Percentiles rank a stretch among this genome's conserved stretches.
Conservation (phyloP, 2,329 filamentous ascomycete species). For the Colletotrichum sp. region DNA sequence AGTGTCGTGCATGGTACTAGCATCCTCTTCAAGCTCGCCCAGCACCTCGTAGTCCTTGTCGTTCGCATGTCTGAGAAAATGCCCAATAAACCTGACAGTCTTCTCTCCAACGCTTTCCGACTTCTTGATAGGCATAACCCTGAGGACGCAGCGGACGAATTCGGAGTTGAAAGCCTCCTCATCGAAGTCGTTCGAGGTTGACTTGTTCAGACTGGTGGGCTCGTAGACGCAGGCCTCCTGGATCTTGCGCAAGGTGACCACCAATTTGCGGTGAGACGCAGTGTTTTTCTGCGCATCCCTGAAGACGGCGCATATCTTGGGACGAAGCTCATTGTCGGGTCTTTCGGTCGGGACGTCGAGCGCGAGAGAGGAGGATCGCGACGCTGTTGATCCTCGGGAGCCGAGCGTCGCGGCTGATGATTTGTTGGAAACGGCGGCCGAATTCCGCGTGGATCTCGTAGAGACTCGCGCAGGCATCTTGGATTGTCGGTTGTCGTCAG, state of each 20-base stretch:
- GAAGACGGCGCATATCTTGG: constrained; percentile 75
- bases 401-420: constrained; percentile 39
- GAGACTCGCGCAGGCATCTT: constrained; percentile 57
- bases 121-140: constrained; percentile 89
- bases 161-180: constrained; percentile 89
- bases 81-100: constrained; percentile 83
- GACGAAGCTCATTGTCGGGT: constrained; percentile 72
- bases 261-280: constrained; percentile 87
- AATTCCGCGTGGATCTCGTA: constrained; percentile 50
- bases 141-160: constrained; percentile 80
- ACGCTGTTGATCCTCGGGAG: constrained; percentile 50
- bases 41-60: constrained; percentile 75
- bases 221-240: constrained; percentile 84
- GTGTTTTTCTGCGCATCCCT: constrained; percentile 87
- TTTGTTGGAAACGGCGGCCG: constrained; percentile 46
- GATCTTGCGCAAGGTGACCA: constrained; percentile 85
- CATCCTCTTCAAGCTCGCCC: constrained; percentile 69
- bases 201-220: constrained; percentile 56
- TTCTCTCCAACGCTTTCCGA: constrained; percentile 87
- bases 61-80: constrained; percentile 78
- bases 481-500: not conserved
- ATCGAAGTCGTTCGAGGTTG: constrained; percentile 69
- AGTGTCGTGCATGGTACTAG: constrained; percentile 77
- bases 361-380: constrained; percentile 49
- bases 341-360: constrained; percentile 72